Evolutionary conservation across 164 flowering plant species (phyloP).

Genomic region (Tetracentron sinense): DNA sequence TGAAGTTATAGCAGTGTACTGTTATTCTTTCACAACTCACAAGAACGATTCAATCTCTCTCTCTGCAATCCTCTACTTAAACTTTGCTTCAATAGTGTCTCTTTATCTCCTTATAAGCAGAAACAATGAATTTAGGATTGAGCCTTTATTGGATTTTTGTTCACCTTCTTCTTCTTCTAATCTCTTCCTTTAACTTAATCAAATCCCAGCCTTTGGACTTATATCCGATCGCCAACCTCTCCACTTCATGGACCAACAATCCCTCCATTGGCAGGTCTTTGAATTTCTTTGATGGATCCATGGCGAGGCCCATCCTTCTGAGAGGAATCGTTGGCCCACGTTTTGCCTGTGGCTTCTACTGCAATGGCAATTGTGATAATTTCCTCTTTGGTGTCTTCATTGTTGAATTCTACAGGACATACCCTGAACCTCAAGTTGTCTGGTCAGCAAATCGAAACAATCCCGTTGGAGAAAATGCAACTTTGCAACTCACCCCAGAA

Average conservation of each 20-base stretch:
- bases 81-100: too few relatives aligned
- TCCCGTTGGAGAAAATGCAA: constrained; percentile 16
- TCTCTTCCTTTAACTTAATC: not conserved
- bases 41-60: too few relatives aligned
- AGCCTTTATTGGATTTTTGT: constrained; percentile 1
- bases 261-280: not conserved
- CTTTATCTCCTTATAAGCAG: not conserved
- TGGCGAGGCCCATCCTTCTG: constrained; percentile 6
- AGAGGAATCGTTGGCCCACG: constrained; percentile 7
- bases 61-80: too few relatives aligned
- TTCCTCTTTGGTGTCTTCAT: constrained; percentile 16
- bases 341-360: constrained; percentile 26
- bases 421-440: constrained; percentile 22
- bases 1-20: too few relatives aligned
- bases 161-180: not conserved
- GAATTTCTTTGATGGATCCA: constrained; percentile 5
- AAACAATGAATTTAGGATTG: not conserved
- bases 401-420: constrained; percentile 2
- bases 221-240: not conserved
- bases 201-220: not conserved
- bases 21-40: too few relatives aligned
- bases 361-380: constrained; percentile 15
- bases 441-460: constrained; percentile 22
- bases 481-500: constrained; percentile 15
- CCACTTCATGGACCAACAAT: constrained; percentile 2